These are phyloP conservation scores for Austropuccinia psidii DNA, from an alignment of 1,284 basidiomycete genomes.

Conservation along the genomic window DNA sequence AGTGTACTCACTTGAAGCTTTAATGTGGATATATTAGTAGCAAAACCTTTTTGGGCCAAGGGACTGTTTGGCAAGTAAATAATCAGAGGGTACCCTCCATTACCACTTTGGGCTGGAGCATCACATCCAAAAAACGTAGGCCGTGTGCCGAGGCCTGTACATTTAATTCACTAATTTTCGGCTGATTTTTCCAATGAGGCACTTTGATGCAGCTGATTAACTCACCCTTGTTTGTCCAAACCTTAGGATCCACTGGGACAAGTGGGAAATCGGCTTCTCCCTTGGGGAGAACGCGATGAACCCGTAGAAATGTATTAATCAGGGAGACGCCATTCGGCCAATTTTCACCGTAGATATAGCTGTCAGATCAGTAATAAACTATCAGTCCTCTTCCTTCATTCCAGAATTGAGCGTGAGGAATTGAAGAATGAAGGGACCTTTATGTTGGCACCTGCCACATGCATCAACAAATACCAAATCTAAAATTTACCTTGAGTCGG, in stretches of 20 bases:
- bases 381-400: too few relatives aligned
- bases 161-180: background rate
- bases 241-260: background rate
- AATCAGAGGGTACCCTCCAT: constrained; percentile 19
- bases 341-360: constrained; percentile 42
- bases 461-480: too few relatives aligned
- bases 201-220: too few relatives aligned
- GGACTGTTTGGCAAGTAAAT: constrained; percentile 24
- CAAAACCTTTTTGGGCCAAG: background rate
- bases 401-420: too few relatives aligned
- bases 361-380: background rate
- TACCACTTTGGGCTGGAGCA: background rate
- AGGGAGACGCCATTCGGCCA: constrained; percentile 61
- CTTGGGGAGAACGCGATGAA: background rate
- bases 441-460: too few relatives aligned
- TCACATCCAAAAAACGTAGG: constrained; percentile 69
- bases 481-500: constrained; percentile 55
- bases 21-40: constrained; percentile 46
- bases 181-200: background rate
- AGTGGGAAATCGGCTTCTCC: constrained; percentile 5
- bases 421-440: too few relatives aligned
- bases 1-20: constrained; percentile 50
- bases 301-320: constrained; percentile 44
- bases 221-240: constrained; percentile 24
- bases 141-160: constrained; percentile 58